These are phyloP conservation scores for Nannizziopsis barbatae DNA, from an alignment of 2,329 filamentous ascomycete genomes.

Conservation along the genomic window DNA sequence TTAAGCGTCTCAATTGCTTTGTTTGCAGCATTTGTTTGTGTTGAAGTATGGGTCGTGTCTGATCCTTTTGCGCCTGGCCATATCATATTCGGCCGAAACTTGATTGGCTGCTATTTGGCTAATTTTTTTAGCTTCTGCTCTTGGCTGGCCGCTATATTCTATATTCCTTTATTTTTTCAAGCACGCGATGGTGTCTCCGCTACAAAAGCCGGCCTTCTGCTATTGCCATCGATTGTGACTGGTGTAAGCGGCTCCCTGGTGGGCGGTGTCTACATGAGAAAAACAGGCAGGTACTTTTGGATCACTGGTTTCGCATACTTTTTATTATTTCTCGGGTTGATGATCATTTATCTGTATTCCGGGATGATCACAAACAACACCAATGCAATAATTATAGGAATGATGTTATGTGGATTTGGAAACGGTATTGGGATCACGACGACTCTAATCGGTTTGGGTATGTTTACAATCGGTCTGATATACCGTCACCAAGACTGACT, in stretches of 20 bases:
- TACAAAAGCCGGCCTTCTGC: constrained; percentile 50
- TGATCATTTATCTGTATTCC: constrained; percentile 47
- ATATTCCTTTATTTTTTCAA: constrained; percentile 69
- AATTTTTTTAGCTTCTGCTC: constrained; percentile 62
- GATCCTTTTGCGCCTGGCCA: constrained; percentile 66
- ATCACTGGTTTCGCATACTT: constrained; percentile 51
- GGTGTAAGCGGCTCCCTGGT: constrained; percentile 55
- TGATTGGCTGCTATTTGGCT: constrained; percentile 57
- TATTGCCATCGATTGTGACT: constrained; percentile 55
- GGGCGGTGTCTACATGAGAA: constrained; percentile 56
- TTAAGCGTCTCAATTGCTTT: constrained; percentile 47
- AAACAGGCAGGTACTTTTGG: constrained; percentile 60
- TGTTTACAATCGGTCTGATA: too few relatives aligned
- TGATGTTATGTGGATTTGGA: constrained; percentile 44
- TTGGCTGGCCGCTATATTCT: constrained; percentile 53
- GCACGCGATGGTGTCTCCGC: constrained; percentile 55
- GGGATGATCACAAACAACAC: constrained; percentile 43
- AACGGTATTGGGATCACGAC: constrained; percentile 56
- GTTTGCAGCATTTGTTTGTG: constrained; percentile 55
- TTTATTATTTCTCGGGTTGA: constrained; percentile 44
- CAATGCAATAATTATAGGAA: constrained; percentile 45
- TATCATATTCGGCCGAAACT: constrained; percentile 55
- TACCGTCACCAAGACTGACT: too few relatives aligned
- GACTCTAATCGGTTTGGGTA: constrained; percentile 55
- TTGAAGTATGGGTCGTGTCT: constrained; percentile 56